These are phyloP conservation scores for Pinus tabuliformis DNA, from an alignment of 75 land plant species.

Conservation along the genomic window DNA sequence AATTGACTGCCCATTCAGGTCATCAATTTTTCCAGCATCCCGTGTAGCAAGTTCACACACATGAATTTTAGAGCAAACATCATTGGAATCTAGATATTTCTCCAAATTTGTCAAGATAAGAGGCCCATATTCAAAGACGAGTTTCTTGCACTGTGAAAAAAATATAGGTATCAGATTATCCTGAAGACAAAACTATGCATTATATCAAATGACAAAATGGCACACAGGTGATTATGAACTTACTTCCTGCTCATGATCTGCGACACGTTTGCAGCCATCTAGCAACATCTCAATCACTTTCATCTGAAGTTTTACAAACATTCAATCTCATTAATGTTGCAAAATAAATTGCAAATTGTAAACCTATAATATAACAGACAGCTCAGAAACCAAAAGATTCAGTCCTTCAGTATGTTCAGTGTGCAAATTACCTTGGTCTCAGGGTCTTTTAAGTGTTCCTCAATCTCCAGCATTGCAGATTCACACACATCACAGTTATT, in stretches of 20 bases:
- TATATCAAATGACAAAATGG: neutral
- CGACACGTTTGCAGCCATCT: constrained; percentile 16
- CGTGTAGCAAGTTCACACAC: constrained; percentile 16
- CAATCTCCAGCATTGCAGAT: constrained; percentile 28
- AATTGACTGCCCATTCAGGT: neutral
- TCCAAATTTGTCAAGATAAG: constrained; percentile 38
- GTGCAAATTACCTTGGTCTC: constrained; percentile 47
- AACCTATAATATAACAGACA: neutral
- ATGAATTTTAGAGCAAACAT: constrained; percentile 30
- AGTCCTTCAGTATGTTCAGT: neutral
- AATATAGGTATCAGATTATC: neutral
- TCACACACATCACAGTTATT: constrained; percentile 45
- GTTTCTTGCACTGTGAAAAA: constrained; percentile 38
- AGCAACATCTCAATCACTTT: constrained; percentile 22
- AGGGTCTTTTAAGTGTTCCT: constrained; percentile 48
- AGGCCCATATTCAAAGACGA: constrained; percentile 49
- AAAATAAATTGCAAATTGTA: neutral
- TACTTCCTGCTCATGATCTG: constrained; percentile 11
- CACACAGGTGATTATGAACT: constrained; percentile 1
- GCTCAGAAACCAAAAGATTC: neutral
- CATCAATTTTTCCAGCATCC: neutral
- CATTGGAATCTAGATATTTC: constrained; percentile 33
- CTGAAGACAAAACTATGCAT: neutral
- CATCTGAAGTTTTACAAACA: constrained; percentile 10
- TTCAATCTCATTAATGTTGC: neutral